Base-by-base conservation (phyloP, 139 green algal species). In the Chlorella ohadii region DNA sequence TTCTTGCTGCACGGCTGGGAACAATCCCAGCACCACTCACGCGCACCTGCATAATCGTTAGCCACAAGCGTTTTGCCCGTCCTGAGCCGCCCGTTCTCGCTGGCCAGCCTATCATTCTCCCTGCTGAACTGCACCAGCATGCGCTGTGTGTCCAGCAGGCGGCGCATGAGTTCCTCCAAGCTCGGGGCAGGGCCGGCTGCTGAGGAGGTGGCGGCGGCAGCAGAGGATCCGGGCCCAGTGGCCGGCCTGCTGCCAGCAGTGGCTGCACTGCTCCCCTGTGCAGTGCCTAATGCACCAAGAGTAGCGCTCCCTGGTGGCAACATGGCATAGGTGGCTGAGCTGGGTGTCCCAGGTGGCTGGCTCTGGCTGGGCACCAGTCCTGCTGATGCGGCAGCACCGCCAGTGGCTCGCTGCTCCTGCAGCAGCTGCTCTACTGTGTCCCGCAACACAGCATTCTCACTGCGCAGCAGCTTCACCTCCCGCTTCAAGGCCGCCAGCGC, bases 401-500 rank as follows among this genome's bases (percentile, higher is more conserved):
- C n/a, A 59, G 11, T 36, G 73, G 38, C 76, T 61, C 51, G 61
- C 28, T 85, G 39, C 57, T 59, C 85, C 67, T 93, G 88, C 28
- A 86, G 55, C 17, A 89, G 65, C 86, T 91, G 85, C 31, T 89
- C 51, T 22, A 59, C 51, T 23, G 51, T 59, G 51, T 59, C 82
- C 3, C 87, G 72, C 31, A 95, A 75, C 74, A 86, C 88, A 7
- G 66, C 64, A 71, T 91, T 92, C 79, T 93, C 92, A 55, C 91
- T 83, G 1, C 95, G 83, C 72, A 98, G 87, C 86, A 96, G 89
- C 73, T 91, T 89, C 38, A 96, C 88, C 90, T 98, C 95, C n/a
- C 94, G 81, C 71, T 91, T 81, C 39, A 96, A 89, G 27, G 87
- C 86, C 19, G 88, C 70, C 38, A 94, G 89, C 57, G 91, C 84